Evolutionary conservation across 176 grass and related monocot species (phyloP).

Genomic region (Dendrocalamus sinicus): DNA sequence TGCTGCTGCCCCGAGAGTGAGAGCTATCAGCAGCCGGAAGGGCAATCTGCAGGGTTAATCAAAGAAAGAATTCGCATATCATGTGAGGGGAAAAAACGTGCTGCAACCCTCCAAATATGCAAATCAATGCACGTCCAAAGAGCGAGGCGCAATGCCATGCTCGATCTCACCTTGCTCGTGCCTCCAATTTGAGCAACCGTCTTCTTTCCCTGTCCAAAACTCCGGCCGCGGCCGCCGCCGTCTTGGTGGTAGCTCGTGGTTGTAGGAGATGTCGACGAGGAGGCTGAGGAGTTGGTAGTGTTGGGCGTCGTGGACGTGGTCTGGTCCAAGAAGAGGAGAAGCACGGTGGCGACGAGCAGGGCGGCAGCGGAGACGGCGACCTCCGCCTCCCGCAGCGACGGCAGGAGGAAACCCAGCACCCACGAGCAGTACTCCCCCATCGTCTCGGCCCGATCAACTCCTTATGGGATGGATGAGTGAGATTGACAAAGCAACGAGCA

Average conservation of each 20-base stretch:
- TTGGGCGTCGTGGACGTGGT: background rate
- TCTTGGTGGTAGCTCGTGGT: background rate
- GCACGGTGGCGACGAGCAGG: slow-evolving; percentile 50
- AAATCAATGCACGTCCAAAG: background rate
- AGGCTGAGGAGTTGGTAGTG: background rate
- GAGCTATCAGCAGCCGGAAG: background rate
- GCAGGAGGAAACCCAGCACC: slow-evolving; percentile 62
- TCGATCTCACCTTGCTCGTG: slow-evolving; percentile 33
- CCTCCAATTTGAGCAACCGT: slow-evolving; percentile 5
- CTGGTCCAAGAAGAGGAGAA: slow-evolving; percentile 57
- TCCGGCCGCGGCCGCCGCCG: slow-evolving; percentile 9
- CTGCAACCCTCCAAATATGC: background rate
- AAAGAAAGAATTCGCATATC: background rate
- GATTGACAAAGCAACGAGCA: background rate
- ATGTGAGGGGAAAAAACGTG: background rate
- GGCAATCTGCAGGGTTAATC: background rate
- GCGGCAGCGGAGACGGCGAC: slow-evolving; percentile 63
- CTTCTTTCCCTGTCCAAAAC: slow-evolving; percentile 6
- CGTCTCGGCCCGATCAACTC: background rate
- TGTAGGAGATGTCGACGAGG: background rate
- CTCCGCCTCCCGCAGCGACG: slow-evolving; percentile 84
- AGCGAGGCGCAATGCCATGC: background rate
- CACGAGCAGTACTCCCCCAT: slow-evolving; percentile 46
- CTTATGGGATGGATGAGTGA: background rate
- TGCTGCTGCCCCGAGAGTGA: background rate